Conservation (phyloP, 345 rosid genomes). For the Kandelia obovata region DNA sequence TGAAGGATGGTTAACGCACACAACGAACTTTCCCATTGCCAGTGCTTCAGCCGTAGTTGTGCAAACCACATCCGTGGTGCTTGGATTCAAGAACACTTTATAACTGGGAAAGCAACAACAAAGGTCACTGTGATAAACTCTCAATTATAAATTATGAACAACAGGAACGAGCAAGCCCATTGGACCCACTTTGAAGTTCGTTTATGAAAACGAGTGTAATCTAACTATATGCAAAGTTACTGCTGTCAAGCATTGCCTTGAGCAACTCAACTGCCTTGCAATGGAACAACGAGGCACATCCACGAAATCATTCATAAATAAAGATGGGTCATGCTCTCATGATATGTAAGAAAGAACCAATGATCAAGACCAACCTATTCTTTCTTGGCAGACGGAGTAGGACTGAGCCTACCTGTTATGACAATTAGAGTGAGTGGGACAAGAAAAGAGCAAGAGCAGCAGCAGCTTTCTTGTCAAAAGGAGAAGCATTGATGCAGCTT, state of each 20-base stretch:
- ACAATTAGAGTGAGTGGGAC: no score
- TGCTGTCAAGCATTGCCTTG: neutral
- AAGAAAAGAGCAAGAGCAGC: no score
- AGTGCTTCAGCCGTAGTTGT: slow-evolving; percentile 96
- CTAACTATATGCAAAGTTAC: neutral
- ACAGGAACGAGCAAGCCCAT: neutral
- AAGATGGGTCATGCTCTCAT: no score
- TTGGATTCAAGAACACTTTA: slow-evolving; percentile 91
- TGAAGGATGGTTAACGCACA: slow-evolving; percentile 47
- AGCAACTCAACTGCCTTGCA: no score
- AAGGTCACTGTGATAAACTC: neutral
- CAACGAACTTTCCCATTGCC: slow-evolving; percentile 89
- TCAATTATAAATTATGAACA: neutral
- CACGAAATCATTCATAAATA: no score
- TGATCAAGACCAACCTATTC: no score
- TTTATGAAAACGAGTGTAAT: neutral
- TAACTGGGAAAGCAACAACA: slow-evolving; percentile 47
- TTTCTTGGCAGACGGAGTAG: no score
- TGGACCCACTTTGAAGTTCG: neutral
- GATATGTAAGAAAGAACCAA: no score
- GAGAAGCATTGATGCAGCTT: no score
- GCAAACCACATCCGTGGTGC: slow-evolving; percentile 97
- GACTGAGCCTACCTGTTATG: no score
- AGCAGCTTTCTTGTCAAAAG: no score
- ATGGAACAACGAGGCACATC: no score